These are phyloP conservation scores for Rhizophagus sp. DNA, from an alignment of 192 early-diverging fungal genomes.

Conservation along the genomic window DNA sequence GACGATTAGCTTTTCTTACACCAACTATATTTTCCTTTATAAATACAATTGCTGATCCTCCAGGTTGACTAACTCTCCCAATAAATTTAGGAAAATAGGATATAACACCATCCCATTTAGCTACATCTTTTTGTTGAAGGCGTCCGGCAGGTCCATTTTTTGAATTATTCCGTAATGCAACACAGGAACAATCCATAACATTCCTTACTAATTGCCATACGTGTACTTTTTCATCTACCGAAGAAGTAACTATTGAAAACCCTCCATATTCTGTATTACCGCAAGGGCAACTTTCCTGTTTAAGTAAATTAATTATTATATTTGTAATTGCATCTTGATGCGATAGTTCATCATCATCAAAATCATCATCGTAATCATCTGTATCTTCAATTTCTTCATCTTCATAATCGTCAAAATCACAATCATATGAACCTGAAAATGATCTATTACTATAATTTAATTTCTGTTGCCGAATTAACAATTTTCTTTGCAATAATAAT, in stretches of 20 bases:
- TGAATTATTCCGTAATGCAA: slow-evolving; percentile 14
- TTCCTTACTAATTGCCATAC: slow-evolving; percentile 20
- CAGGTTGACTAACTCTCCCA: slow-evolving; percentile 15
- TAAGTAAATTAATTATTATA: slow-evolving; percentile 26
- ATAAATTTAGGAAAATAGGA: slow-evolving; percentile 25
- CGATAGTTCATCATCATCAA: background rate
- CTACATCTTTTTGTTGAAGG: slow-evolving; percentile 13
- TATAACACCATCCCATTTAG: slow-evolving; percentile 17
- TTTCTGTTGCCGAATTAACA: background rate
- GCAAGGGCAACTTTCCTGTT: slow-evolving; percentile 28
- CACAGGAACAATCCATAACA: slow-evolving; percentile 27
- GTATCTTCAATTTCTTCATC: background rate
- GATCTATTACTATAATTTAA: background rate
- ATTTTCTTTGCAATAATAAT: slow-evolving; percentile 1
- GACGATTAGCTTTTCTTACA: background rate
- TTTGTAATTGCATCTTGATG: slow-evolving; percentile 19
- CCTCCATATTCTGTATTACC: slow-evolving; percentile 18
- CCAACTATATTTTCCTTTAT: slow-evolving; percentile 20
- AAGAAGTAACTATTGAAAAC: slow-evolving; percentile 21
- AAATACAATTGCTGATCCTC: slow-evolving; percentile 23
- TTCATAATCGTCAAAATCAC: slow-evolving; percentile 7
- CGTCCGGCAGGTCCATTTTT: background rate
- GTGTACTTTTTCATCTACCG: slow-evolving; percentile 24
- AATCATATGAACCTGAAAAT: background rate
- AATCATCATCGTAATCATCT: background rate